A percentile compares a stretch with the other conserved stretches of the same genome.
These are phyloP conservation scores for Theobroma cacao DNA, from an alignment of 345 rosid genomes.

Conservation along the genomic window DNA sequence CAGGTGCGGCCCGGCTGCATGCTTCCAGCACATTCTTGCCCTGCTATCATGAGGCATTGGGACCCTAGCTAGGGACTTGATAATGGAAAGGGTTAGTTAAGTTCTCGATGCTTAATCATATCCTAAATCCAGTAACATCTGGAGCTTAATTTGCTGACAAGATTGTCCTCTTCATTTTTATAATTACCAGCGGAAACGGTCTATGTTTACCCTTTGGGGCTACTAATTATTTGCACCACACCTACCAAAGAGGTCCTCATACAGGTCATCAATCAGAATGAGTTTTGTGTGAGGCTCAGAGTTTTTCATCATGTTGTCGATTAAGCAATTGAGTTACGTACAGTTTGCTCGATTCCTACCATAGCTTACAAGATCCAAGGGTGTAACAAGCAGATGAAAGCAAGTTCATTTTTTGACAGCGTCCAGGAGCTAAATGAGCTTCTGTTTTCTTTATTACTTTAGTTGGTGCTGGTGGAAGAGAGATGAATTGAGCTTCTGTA, in stretches of 20 bases:
- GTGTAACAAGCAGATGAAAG: no score
- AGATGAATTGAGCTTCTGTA: no score
- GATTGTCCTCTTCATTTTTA: neutral
- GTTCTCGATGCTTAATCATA: slow-evolving; percentile 9
- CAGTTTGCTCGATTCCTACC: neutral
- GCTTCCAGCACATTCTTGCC: slow-evolving; percentile 5
- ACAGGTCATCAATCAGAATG: neutral
- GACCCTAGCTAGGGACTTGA: neutral
- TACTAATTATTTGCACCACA: neutral
- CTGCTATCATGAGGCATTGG: neutral
- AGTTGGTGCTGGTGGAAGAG: no score
- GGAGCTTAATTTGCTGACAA: neutral
- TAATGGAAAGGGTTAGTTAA: neutral
- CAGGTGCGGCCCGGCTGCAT: neutral
- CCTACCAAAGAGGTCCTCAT: neutral
- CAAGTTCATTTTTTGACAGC: no score
- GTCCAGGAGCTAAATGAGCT: no score
- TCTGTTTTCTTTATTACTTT: no score
- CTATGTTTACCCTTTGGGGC: neutral
- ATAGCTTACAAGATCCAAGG: neutral
- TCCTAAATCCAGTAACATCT: slow-evolving; percentile 17
- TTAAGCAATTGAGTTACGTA: no score
- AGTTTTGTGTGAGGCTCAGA: neutral
- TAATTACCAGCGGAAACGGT: neutral
- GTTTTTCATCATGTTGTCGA: neutral